phyloP scores from a whole-genome alignment of 169 alveolate species.

The Eimeria tenella region DNA sequence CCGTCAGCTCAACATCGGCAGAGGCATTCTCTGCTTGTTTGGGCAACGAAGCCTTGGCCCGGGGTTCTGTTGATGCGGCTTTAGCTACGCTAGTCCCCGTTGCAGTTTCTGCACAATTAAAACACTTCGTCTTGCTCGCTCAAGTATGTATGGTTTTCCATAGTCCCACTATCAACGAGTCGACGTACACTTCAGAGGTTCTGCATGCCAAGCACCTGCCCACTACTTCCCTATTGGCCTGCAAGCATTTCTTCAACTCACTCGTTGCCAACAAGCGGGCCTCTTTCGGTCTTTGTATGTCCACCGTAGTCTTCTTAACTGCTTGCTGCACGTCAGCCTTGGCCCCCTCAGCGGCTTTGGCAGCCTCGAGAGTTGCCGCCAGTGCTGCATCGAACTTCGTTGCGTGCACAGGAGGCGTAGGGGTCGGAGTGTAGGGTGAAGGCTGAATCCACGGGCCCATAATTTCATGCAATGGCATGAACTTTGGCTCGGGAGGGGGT shows the following conservation, averaged over 20 bases:
- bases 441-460: constrained; percentile 72
- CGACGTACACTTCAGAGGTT: no score
- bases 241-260: neutral
- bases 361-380: constrained; percentile 43
- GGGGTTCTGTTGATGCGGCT: neutral
- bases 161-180: no score
- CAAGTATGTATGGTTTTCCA: no score
- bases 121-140: neutral
- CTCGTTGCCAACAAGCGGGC: neutral
- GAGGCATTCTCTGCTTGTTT: constrained; percentile 50
- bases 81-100: neutral
- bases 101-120: neutral
- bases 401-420: constrained; percentile 18
- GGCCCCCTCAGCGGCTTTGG: constrained; percentile 14
- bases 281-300: neutral
- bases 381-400: constrained; percentile 17
- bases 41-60: constrained; percentile 39
- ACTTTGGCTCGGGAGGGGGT: constrained; percentile 79
- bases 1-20: constrained; percentile 42
- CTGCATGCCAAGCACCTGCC: no score
- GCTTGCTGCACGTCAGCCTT: neutral
- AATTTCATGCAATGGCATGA: constrained; percentile 45
- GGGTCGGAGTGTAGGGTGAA: neutral
- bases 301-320: neutral
- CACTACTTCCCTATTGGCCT: no score